Conservation (phyloP, 805 yeast species). For the Yamadazyma laniorum region DNA sequence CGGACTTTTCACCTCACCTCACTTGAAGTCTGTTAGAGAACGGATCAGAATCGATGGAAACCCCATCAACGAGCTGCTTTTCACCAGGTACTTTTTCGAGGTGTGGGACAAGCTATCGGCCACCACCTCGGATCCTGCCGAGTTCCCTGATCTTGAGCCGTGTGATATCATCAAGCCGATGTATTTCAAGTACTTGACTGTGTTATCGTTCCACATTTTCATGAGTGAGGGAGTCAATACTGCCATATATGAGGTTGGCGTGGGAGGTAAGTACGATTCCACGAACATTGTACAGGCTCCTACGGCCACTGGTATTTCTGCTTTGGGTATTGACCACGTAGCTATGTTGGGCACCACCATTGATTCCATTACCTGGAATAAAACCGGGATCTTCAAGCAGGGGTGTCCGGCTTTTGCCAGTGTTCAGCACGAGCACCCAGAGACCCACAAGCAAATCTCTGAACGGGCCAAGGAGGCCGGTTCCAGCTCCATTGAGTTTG, state of each 20-base stretch:
- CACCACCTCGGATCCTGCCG: slow-evolving; percentile 51
- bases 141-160: slow-evolving; percentile 68
- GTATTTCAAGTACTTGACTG: slow-evolving; percentile 86
- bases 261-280: slow-evolving; percentile 97
- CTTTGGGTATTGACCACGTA: slow-evolving; percentile 91
- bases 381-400: slow-evolving; percentile 84
- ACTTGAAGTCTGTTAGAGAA: slow-evolving; percentile 88
- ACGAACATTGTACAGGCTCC: slow-evolving; percentile 84
- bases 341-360: slow-evolving; percentile 82
- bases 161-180: slow-evolving; percentile 77
- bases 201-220: slow-evolving; percentile 88
- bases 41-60: slow-evolving; percentile 83
- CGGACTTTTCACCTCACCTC: slow-evolving; percentile 97
- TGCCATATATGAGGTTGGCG: slow-evolving; percentile 96
- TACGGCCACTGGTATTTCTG: slow-evolving; percentile 78
- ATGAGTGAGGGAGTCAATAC: slow-evolving; percentile 85
- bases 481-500: slow-evolving; percentile 45
- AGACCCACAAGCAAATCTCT: slow-evolving; percentile 54
- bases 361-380: slow-evolving; percentile 92
- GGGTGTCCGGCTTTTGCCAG: slow-evolving; percentile 65
- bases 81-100: slow-evolving; percentile 88
- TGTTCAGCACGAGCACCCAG: slow-evolving; percentile 50
- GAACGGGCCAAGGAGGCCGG: slow-evolving; percentile 68
- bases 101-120: slow-evolving; percentile 80
- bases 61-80: slow-evolving; percentile 77